phyloP scores from a whole-genome alignment of 2,329 filamentous ascomycete genomes.

The Davidsoniella australis region DNA sequence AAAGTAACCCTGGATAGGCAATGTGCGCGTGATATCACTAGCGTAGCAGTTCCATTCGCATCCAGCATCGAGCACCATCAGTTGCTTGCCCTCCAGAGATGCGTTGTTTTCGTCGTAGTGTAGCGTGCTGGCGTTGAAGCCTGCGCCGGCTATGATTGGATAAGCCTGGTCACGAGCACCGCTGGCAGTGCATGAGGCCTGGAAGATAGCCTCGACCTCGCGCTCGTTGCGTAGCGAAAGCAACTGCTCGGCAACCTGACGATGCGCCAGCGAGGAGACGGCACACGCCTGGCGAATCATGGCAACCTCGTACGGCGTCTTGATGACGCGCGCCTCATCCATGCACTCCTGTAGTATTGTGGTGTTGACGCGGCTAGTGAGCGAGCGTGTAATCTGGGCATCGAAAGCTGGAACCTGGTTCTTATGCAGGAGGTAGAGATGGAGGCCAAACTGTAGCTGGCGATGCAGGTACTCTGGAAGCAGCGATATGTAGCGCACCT shows the following conservation, averaged over 20 bases:
- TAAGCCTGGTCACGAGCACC: conserved; percentile 72
- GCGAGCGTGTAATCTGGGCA: conserved; percentile 21
- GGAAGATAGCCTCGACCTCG: conserved; percentile 66
- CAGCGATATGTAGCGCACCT: conserved; percentile 43
- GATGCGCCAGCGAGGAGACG: conserved; percentile 64
- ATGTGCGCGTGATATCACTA: conserved; percentile 75
- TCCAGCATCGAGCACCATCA: conserved; percentile 74
- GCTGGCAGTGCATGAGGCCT: conserved; percentile 51
- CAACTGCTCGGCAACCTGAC: conserved; percentile 49
- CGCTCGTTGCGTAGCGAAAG: conserved; percentile 55
- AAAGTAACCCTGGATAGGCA: conserved; percentile 58
- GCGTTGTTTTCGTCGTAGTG: conserved; percentile 77
- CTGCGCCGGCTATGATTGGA: conserved; percentile 71
- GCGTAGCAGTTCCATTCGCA: conserved; percentile 76
- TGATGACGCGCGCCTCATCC: conserved; percentile 64
- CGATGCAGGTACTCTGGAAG: conserved; percentile 29
- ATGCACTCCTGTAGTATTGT: conserved; percentile 50
- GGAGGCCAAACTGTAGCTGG: conserved; percentile 18
- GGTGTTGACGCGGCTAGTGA: conserved; percentile 28
- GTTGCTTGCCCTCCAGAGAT: conserved; percentile 48
- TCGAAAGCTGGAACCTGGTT: conserved; percentile 24
- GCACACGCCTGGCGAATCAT: conserved; percentile 67
- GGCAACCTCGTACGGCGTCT: conserved; percentile 70
- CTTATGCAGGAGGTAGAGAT: conserved; percentile 31
- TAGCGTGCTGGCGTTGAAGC: conserved; percentile 64